Percentiles rank a stretch among this genome's conserved stretches.
Conservation (phyloP, 2,329 filamentous ascomycete genomes). For the Pseudocercospora fijiensis region DNA sequence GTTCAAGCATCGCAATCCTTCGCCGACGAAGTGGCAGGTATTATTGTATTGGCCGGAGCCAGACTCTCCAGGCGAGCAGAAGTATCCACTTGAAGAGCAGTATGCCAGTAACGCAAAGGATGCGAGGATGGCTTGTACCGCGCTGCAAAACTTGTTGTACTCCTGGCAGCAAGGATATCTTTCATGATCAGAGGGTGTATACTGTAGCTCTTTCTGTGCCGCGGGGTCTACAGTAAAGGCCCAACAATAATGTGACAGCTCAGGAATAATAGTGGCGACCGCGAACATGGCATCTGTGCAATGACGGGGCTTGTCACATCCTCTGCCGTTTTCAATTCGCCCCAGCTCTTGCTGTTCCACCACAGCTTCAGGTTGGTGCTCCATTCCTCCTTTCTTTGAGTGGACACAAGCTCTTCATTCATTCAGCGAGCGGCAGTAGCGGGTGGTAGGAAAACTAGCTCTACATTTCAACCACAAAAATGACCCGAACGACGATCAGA, state of each 20-base stretch:
- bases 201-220: neutral
- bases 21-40: neutral
- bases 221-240: neutral
- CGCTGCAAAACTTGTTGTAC: constrained; percentile 7
- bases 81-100: neutral
- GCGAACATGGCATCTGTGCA: neutral
- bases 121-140: constrained; percentile 8
- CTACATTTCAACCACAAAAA: neutral
- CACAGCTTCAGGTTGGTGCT: neutral
- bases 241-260: neutral
- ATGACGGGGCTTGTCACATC: neutral
- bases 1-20: constrained; percentile 13
- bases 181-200: neutral
- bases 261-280: neutral
- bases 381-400: neutral
- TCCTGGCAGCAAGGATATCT: neutral
- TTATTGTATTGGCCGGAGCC: neutral
- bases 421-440: neutral
- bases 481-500: neutral
- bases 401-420: neutral
- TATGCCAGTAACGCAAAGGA: constrained; percentile 3
- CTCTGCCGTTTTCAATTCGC: neutral
- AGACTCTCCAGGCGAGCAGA: neutral
- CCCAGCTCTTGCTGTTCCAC: neutral
- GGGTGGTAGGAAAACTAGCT: neutral